A percentile compares a stretch with the other conserved stretches of the same genome.
Conservation (phyloP, 2,329 filamentous ascomycete genomes). For the Cytospora leucostoma region DNA sequence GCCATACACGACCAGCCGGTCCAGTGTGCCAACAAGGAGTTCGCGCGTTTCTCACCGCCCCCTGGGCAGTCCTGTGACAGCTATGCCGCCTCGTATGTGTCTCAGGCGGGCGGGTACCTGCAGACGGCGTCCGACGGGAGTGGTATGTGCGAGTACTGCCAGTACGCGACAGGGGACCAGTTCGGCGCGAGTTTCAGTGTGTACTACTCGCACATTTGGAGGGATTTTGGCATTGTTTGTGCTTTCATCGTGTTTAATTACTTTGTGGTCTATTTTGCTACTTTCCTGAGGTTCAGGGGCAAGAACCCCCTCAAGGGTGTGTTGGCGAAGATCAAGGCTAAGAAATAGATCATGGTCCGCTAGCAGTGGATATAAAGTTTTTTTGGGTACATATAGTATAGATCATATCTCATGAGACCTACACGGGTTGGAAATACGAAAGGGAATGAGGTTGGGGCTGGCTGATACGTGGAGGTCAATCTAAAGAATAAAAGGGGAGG, state of each 20-base stretch:
- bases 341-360: background rate
- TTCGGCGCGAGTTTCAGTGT: conserved; percentile 52
- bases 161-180: conserved; percentile 54
- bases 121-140: conserved; percentile 48
- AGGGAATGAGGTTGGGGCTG: too few relatives aligned
- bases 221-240: conserved; percentile 65
- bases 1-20: conserved; percentile 50
- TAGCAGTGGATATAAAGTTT: background rate
- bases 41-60: conserved; percentile 54
- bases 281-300: conserved; percentile 6
- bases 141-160: conserved; percentile 44
- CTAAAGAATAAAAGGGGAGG: too few relatives aligned
- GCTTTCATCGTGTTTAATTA: conserved; percentile 61
- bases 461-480: too few relatives aligned
- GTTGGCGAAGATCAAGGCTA: conserved; percentile 7
- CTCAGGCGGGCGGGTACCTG: conserved; percentile 54
- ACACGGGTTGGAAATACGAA: background rate
- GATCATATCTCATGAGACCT: background rate
- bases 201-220: conserved; percentile 62
- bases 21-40: conserved; percentile 49
- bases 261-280: conserved; percentile 59
- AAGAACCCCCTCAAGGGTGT: conserved; percentile 11
- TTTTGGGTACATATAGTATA: background rate
- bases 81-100: conserved; percentile 56
- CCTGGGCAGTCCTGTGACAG: conserved; percentile 55